Evolutionary conservation across 2,329 filamentous ascomycete genomes (phyloP).

Genomic region (Beauveria caledonica): DNA sequence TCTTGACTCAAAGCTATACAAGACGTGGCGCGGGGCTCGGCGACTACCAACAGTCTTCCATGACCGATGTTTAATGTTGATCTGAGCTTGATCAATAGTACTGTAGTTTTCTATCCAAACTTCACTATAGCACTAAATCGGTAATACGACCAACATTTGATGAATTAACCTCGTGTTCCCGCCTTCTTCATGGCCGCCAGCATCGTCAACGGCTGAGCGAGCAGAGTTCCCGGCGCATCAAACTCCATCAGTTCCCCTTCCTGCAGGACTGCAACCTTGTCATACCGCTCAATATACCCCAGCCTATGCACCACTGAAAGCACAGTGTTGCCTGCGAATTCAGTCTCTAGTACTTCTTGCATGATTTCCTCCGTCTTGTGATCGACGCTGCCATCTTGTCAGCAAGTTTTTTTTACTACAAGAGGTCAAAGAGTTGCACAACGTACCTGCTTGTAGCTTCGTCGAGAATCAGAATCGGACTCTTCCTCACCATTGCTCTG

Average conservation of each 20-base stretch:
- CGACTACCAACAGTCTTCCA: no score
- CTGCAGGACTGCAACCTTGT: slow-evolving; percentile 57
- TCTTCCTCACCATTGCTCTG: slow-evolving; percentile 26
- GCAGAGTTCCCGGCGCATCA: neutral
- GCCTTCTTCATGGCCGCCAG: slow-evolving; percentile 1
- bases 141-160: no score
- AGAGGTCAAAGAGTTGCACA: neutral
- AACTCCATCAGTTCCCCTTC: slow-evolving; percentile 2
- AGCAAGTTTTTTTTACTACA: neutral
- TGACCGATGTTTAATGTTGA: no score
- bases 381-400: slow-evolving; percentile 21
- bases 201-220: neutral
- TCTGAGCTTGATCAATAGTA: no score
- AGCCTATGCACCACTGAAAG: slow-evolving; percentile 33
- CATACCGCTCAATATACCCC: slow-evolving; percentile 42
- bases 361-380: slow-evolving; percentile 25
- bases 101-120: no score
- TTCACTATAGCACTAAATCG: no score
- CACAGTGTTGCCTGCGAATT: slow-evolving; percentile 41
- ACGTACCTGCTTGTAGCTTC: slow-evolving; percentile 27
- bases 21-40: no score
- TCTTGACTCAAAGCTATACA: no score
- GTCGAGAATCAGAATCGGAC: slow-evolving; percentile 30
- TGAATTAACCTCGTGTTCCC: neutral
- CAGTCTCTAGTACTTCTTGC: slow-evolving; percentile 22